Conservation (phyloP, 257 asterid species). For the Salvia hispanica region DNA sequence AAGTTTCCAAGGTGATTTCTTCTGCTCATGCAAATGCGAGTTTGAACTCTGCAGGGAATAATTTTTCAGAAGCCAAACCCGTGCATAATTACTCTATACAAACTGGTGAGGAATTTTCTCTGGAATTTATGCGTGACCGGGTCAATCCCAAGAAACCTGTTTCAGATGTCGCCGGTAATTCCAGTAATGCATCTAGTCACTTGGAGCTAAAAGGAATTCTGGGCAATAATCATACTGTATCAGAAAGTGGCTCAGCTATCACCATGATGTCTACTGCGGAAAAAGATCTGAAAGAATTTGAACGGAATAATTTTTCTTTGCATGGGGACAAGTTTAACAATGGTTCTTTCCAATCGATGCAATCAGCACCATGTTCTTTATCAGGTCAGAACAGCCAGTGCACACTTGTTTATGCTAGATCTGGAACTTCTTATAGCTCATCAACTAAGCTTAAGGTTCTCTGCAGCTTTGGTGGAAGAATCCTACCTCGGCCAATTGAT, state of each 20-base stretch:
- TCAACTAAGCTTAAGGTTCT: conserved; percentile 70
- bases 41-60: conserved; percentile 41
- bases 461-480: conserved; percentile 90
- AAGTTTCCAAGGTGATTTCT: conserved; percentile 41
- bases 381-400: conserved; percentile 44
- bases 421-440: conserved; percentile 62
- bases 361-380: conserved; percentile 43
- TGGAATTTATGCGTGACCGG: conserved; percentile 86
- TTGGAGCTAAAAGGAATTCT: conserved; percentile 62
- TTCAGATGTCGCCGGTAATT: conserved; percentile 56
- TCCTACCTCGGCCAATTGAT: conserved; percentile 92
- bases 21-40: conserved; percentile 43
- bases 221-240: conserved; percentile 55
- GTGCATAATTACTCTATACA: conserved; percentile 79
- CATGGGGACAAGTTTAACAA: conserved; percentile 44
- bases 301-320: conserved; percentile 40
- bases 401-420: conserved; percentile 44
- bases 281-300: conserved; percentile 45
- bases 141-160: conserved; percentile 57
- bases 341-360: conserved; percentile 32
- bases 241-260: conserved; percentile 63
- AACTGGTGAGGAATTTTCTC: conserved; percentile 93
- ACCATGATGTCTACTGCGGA: conserved; percentile 49
- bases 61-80: conserved; percentile 61
- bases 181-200: conserved; percentile 53